Evolutionary conservation across 768 basidiomycete species (phyloP), one percentile per base, ranked within the genome.

Genomic region (Multifurca ochricompacta): DNA sequence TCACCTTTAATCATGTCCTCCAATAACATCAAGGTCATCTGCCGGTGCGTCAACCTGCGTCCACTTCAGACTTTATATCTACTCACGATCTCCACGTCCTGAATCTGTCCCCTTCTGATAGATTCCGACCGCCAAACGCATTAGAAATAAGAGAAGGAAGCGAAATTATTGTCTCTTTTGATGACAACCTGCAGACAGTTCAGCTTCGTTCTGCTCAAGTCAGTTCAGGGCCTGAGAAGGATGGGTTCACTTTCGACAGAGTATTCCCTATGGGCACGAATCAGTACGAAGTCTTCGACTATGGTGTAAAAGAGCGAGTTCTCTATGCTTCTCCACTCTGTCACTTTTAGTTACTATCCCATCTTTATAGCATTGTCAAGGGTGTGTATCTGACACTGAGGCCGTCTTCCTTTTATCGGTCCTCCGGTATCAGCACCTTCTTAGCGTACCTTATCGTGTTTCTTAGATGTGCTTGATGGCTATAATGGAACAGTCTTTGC

Each of bases 11-110:
- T 54, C 73, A 83, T 83, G 67, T 79, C 83, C 62, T 74, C 75
- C 59, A 92, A 83, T 62, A 94, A 94, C 69, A 93, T 95, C 79
- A 95, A 98, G 77, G 96, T 99, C 67, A 91, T 99, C 61, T 98
- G 95, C 79, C 91, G 95, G 95, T 94, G 63, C 63, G 91, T 72
- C 47, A 21, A 25, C 46, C 50, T 41, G 39, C 56, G n/a, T 35
- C 44, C 56, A 57, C 45, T 49, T 48, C 53, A 44, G 34, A 32
- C 39, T 6, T 27, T 51, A 37, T 31, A 53, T 39, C 30, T 43
- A 19, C 32, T 30, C 4, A 64, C 31, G 40, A 48, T 51, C 43
- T 21, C 48, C 39, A 13, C 45, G 19, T 36, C 19, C 21, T 8
- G 27, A 31, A 42, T 3, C 34, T 32, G 52, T 14, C 31, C 65